Base-by-base conservation (phyloP, 2,329 filamentous ascomycete species). In the Ascochyta viciae-villosae region DNA sequence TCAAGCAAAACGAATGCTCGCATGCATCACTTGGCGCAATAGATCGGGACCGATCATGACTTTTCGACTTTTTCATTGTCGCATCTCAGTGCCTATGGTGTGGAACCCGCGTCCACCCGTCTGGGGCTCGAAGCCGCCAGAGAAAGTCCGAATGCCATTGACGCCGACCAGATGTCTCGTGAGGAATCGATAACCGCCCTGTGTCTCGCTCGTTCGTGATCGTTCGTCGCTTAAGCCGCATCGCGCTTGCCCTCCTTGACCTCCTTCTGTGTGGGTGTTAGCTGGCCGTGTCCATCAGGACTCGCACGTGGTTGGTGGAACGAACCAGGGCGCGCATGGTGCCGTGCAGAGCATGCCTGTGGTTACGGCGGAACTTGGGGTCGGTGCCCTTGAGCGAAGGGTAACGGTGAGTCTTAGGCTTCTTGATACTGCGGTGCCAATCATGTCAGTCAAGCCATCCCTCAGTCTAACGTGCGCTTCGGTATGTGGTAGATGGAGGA, bases 291-390 rank as follows among this genome's bases (percentile, higher is more conserved):
- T 48, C 39, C 40, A 26, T 27, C 16, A 34, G 23, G 35, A 10
- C 10, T 13, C 31, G 40, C 13, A 15, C 16, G 4, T 37, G 38
- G 47, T 16, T 34, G 44, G 34, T 49, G 31, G 42, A 54, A 85
- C 90, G 77, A 89, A 98, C 94, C 85, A 99, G 84, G 80, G 95
- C 95, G 86, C 91, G 96, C 87, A 91, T 92, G 80, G 93, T 99
- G 81, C 95, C 95, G 87, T 98, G 95, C 67, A 98, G 92, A 82
- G 95, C 95, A 88, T 99, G 94, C 86, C 92, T 92, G 87, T 99
- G 95, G 88, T 99, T 99, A 84, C 95, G 90, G 82, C 95, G 90
- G 88, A 99, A 99, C 89, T 99, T 99, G 80, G 95, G 93, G 85
- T 99, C 95, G 81, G 92, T 95, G 76, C 95, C 95, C 81, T 97